phyloP scores from a whole-genome alignment of 371 early-diverging fungal species.

The Apophysomyces ossiformis region DNA sequence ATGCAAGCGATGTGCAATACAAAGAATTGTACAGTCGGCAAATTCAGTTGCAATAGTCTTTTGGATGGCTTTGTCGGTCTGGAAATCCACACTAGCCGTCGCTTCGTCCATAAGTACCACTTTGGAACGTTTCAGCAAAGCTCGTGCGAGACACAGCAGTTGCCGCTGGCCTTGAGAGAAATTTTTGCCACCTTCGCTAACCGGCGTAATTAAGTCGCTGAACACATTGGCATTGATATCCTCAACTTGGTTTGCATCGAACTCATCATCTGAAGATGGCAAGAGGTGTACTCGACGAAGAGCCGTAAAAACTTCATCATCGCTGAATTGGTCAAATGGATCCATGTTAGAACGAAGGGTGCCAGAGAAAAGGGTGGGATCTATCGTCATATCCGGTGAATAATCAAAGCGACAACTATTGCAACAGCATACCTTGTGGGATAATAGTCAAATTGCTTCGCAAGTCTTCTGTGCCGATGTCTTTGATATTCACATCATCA shows the following conservation, averaged over 20 bases:
- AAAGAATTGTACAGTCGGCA: conserved; percentile 59
- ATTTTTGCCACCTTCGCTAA: conserved; percentile 76
- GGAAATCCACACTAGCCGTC: conserved; percentile 69
- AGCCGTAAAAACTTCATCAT: conserved; percentile 71
- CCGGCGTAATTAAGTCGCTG: conserved; percentile 26
- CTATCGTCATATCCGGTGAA: conserved; percentile 19
- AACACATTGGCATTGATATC: conserved; percentile 35
- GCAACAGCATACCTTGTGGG: conserved; percentile 57
- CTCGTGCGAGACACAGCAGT: conserved; percentile 81
- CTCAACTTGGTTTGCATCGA: conserved; percentile 34
- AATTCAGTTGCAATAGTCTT: conserved; percentile 62
- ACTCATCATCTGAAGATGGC: conserved; percentile 26
- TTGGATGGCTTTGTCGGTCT: conserved; percentile 66
- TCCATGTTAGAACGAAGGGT: conserved; percentile 70
- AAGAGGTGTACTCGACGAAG: conserved; percentile 62
- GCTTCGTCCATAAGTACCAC: conserved; percentile 67
- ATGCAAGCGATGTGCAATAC: conserved; percentile 72
- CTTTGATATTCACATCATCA: conserved; percentile 76
- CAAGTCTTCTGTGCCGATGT: conserved; percentile 73
- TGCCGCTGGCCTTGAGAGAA: conserved; percentile 87
- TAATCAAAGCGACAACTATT: background rate
- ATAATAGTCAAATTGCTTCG: conserved; percentile 75
- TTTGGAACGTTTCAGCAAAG: conserved; percentile 59
- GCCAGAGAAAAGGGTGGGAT: conserved; percentile 72
- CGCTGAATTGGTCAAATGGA: conserved; percentile 65